These are phyloP conservation scores for Allodekkera sacchari DNA, from an alignment of 805 yeast genomes.

Conservation along the genomic window DNA sequence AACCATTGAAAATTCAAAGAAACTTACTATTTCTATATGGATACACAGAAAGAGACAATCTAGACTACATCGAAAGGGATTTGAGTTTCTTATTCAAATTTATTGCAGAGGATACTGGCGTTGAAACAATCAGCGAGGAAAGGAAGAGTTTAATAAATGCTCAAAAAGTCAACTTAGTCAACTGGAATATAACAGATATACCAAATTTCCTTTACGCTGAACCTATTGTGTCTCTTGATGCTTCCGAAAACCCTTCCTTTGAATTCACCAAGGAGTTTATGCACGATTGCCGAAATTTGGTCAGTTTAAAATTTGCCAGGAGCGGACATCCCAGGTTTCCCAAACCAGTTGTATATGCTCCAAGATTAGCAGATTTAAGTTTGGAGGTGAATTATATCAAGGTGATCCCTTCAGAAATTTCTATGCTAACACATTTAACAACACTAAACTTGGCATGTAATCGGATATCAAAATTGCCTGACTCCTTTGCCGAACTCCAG, in stretches of 20 bases:
- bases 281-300: conserved; percentile 66
- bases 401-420: conserved; percentile 48
- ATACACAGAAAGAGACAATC: conserved; percentile 65
- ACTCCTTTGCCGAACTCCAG: conserved; percentile 45
- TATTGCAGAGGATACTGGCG: conserved; percentile 62
- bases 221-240: conserved; percentile 74
- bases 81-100: conserved; percentile 76
- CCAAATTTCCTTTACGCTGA: conserved; percentile 79
- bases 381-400: conserved; percentile 73
- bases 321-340: conserved; percentile 76
- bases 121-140: conserved; percentile 28
- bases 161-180: conserved; percentile 63
- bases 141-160: conserved; percentile 43
- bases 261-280: conserved; percentile 78
- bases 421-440: conserved; percentile 44
- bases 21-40: conserved; percentile 70
- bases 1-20: conserved; percentile 71
- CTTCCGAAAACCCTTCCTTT: conserved; percentile 80
- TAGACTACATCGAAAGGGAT: conserved; percentile 77
- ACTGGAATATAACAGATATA: conserved; percentile 70
- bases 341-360: conserved; percentile 58
- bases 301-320: conserved; percentile 57
- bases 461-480: conserved; percentile 56
- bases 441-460: conserved; percentile 68
- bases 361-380: conserved; percentile 56